Evolutionary conservation across 192 early-diverging fungal species (phyloP).

Genomic region (Chytriomyces sp.): DNA sequence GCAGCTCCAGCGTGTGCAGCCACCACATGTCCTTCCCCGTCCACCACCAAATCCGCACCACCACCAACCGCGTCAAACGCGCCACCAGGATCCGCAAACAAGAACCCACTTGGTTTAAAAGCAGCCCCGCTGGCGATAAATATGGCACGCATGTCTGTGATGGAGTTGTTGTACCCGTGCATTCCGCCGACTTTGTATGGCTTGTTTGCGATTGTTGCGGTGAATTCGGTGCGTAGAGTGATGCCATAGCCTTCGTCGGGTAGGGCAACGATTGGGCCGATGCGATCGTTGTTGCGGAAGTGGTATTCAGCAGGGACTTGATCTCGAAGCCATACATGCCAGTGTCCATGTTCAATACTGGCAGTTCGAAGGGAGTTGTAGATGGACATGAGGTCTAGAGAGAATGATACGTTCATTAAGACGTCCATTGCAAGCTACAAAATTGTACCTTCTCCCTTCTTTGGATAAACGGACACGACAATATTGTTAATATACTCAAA

Average conservation of each 20-base stretch:
- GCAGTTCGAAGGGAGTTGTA: slow-evolving; percentile 56
- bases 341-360: slow-evolving; percentile 39
- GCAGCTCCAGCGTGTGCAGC: slow-evolving; percentile 14
- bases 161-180: slow-evolving; percentile 85
- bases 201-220: slow-evolving; percentile 8
- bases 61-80: not conserved
- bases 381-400: slow-evolving; percentile 50
- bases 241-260: slow-evolving; percentile 57
- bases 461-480: slow-evolving; percentile 65
- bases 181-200: slow-evolving; percentile 55
- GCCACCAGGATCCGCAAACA: not conserved
- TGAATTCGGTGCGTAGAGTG: slow-evolving; percentile 18
- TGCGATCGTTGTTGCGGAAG: slow-evolving; percentile 65
- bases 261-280: slow-evolving; percentile 73
- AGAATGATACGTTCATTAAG: not conserved
- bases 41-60: not conserved
- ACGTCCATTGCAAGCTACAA: slow-evolving; percentile 47
- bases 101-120: slow-evolving; percentile 40
- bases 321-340: slow-evolving; percentile 68
- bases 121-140: slow-evolving; percentile 80
- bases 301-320: slow-evolving; percentile 77
- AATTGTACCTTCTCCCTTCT: slow-evolving; percentile 36
- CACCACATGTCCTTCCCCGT: slow-evolving; percentile 9
- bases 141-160: slow-evolving; percentile 80
- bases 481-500: slow-evolving; percentile 60